A percentile compares a stretch with the other conserved stretches of the same genome.
phyloP scores from a whole-genome alignment of 163 green algal genomes.

The Scenedesmus sp. region DNA sequence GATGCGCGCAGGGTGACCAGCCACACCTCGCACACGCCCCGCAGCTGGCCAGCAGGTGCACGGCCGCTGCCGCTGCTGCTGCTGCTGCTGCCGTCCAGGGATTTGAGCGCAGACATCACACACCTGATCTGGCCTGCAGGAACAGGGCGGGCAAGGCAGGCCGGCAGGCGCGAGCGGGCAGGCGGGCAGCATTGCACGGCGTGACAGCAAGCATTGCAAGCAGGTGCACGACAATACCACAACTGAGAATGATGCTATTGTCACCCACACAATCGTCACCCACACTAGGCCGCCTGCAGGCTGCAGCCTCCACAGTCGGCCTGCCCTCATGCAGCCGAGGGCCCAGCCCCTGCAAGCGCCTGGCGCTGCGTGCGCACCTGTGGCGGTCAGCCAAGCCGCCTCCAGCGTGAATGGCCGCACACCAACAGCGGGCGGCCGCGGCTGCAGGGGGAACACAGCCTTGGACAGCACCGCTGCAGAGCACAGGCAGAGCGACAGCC shows the following conservation, averaged over 20 bases:
- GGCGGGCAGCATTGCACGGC: not conserved
- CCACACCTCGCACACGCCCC: constrained; percentile 27
- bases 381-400: not conserved
- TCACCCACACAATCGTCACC: too few relatives aligned
- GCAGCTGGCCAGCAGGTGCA: not conserved
- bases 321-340: too few relatives aligned
- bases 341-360: not conserved
- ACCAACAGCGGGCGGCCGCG: constrained; percentile 9
- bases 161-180: not conserved
- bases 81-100: not conserved
- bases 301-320: not conserved
- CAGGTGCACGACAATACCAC: too few relatives aligned
- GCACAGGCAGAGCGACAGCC: not conserved
- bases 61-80: constrained; percentile 20
- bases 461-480: constrained; percentile 19
- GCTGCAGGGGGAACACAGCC: constrained; percentile 23
- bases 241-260: too few relatives aligned
- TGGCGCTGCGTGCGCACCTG: not conserved
- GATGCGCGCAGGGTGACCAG: constrained; percentile 18
- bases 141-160: not conserved
- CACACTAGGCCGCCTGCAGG: too few relatives aligned
- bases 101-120: not conserved
- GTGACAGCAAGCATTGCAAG: not conserved
- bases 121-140: constrained; percentile 18
- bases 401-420: constrained; percentile 40